phyloP scores from a whole-genome alignment of 768 basidiomycete species.

The Amanita thiersii region DNA sequence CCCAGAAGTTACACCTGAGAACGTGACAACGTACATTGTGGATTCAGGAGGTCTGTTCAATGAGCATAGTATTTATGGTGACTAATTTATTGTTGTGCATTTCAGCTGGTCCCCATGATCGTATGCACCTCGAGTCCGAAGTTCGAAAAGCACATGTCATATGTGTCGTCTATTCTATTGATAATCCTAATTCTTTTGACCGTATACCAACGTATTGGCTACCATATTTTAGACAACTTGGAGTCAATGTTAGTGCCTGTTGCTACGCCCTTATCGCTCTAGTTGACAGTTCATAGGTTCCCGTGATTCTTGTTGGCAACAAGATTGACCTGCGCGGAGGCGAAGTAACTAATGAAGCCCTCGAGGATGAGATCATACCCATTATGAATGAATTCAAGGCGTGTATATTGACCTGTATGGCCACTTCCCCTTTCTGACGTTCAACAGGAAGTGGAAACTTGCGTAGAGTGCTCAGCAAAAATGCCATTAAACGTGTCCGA shows the following conservation, averaged over 20 bases:
- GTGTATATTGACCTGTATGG: slow-evolving; percentile 10
- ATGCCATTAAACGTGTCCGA: slow-evolving; percentile 88
- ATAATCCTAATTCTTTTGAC: slow-evolving; percentile 94
- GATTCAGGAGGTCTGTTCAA: slow-evolving; percentile 81
- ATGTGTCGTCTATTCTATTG: slow-evolving; percentile 94
- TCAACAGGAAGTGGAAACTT: slow-evolving; percentile 91
- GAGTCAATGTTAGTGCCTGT: slow-evolving; percentile 71
- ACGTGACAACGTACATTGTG: slow-evolving; percentile 96
- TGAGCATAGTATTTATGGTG: slow-evolving; percentile 2
- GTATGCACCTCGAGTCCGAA: slow-evolving; percentile 85
- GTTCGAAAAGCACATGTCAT: slow-evolving; percentile 98
- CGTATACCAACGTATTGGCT: slow-evolving; percentile 98
- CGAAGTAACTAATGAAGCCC: slow-evolving; percentile 85
- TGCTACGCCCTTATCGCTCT: background rate
- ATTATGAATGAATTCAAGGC: slow-evolving; percentile 99
- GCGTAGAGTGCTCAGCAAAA: slow-evolving; percentile 94
- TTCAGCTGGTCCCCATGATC: slow-evolving; percentile 78
- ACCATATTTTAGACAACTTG: slow-evolving; percentile 88
- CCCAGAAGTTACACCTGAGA: slow-evolving; percentile 94
- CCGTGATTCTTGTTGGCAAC: slow-evolving; percentile 95
- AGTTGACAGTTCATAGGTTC: slow-evolving; percentile 47
- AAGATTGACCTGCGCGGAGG: slow-evolving; percentile 96
- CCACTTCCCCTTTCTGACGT: slow-evolving; percentile 9
- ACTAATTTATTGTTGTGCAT: slow-evolving; percentile 9
- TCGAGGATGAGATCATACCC: slow-evolving; percentile 92